These are phyloP conservation scores for Coriaria nepalensis DNA, from an alignment of 306 rosid genomes.

Conservation along the genomic window DNA sequence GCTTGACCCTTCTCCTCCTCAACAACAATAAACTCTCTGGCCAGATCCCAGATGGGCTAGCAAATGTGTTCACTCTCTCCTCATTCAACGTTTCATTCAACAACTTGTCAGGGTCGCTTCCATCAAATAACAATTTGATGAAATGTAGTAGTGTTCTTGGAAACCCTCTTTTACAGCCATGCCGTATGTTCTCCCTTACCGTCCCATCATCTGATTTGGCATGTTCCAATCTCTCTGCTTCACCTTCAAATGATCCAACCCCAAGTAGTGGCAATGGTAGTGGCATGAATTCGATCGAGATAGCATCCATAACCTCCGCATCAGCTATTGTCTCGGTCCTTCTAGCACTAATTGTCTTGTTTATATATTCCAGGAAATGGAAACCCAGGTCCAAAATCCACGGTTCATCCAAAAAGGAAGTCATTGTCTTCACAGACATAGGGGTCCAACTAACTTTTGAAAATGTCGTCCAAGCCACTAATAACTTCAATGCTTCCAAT, in stretches of 20 bases:
- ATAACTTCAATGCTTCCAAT: constrained; percentile 64
- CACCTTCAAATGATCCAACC: constrained; percentile 22
- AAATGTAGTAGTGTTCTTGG: constrained; percentile 76
- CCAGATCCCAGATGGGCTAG: constrained; percentile 71
- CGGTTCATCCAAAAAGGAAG: constrained; percentile 64
- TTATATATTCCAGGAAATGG: constrained; percentile 72
- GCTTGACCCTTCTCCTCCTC: constrained; percentile 54
- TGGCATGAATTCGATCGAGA: constrained; percentile 70
- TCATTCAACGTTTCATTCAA: constrained; percentile 80
- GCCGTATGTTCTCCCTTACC: constrained; percentile 29
- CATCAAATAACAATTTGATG: constrained; percentile 39
- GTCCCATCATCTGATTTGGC: constrained; percentile 33
- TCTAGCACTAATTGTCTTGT: constrained; percentile 51
- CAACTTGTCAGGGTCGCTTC: constrained; percentile 75
- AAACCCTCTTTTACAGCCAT: constrained; percentile 47
- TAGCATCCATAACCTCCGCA: constrained; percentile 90
- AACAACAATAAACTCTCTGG: constrained; percentile 69
- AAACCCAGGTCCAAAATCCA: constrained; percentile 51
- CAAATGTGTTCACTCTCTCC: constrained; percentile 48
- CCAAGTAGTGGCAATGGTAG: constrained; percentile 12
- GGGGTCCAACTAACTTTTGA: constrained; percentile 73
- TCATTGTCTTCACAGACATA: constrained; percentile 55
- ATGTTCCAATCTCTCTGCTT: constrained; percentile 20
- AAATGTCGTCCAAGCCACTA: constrained; percentile 65
- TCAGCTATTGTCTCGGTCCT: constrained; percentile 85